Evolutionary conservation across 257 asterid species (phyloP), one percentile per base, ranked within the genome.

Genomic region (Solanum piurae): DNA sequence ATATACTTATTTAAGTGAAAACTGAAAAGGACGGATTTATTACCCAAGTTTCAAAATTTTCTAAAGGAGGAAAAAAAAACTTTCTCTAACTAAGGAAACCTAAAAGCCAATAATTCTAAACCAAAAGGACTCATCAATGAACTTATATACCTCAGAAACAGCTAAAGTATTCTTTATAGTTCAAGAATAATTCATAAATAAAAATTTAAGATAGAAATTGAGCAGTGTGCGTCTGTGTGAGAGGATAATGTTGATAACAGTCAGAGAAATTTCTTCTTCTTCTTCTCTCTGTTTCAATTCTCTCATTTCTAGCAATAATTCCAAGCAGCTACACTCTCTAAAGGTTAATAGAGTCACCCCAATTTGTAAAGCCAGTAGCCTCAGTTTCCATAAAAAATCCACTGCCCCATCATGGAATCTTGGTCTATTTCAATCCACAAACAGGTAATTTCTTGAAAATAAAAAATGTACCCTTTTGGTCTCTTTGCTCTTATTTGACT

Each of bases 231-330:
- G 80, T 73, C 16, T 75, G 55, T 75, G 55, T 23, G 87, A 87
- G 88, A 88, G 88, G 96, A 94, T 93, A 93, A 95, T 94, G 98
- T 93, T 90, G 98, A 91, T 91, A 91, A 86, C 93, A 31, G 94
- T 86, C 37, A 91, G 95, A 91, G 95, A 93, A 87, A 90, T 93
- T 88, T 94, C 49, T 20, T 42, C 55, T 29, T 89, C 91, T 89
- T 93, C 84, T 25, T 88, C 92, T 36, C 89, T 87, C 90, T 88
- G 90, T 90, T n/a, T n/a, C n/a, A 68, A 86, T 12, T 88, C 92
- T 72, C 88, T 87, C 18, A 87, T 88, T 40, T 91, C 89, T 86
- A 85, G 40, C 79, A 82, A 88, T 62, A 83, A 79, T 68, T 82
- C 46, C 87, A 88, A 62, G 69, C 83, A 25, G 10, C 71, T 46